Evolutionary conservation across 257 asterid species (phyloP).

Genomic region (Striga asiatica): DNA sequence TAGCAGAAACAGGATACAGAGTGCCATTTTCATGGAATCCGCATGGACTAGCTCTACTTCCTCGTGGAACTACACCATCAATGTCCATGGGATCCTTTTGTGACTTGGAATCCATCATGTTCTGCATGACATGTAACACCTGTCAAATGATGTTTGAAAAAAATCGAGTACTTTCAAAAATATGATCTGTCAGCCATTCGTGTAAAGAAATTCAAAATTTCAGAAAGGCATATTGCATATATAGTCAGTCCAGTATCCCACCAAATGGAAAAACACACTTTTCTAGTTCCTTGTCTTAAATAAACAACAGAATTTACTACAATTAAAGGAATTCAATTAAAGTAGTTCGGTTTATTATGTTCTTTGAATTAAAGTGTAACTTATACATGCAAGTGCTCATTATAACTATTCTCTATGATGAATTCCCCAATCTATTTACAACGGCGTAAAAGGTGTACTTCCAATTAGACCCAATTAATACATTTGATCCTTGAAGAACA

Average conservation of each 20-base stretch:
- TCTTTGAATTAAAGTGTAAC: too few relatives aligned
- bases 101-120: slow-evolving; percentile 18
- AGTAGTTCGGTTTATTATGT: too few relatives aligned
- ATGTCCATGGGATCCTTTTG: slow-evolving; percentile 39
- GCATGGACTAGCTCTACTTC: slow-evolving; percentile 23
- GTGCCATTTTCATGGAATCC: slow-evolving; percentile 27
- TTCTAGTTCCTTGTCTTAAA: too few relatives aligned
- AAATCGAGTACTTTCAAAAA: too few relatives aligned
- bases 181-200: background rate
- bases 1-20: slow-evolving; percentile 45
- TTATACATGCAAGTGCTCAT: too few relatives aligned
- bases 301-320: too few relatives aligned
- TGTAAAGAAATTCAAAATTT: background rate
- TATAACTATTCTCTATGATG: too few relatives aligned
- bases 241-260: background rate
- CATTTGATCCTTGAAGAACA: too few relatives aligned
- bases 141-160: background rate
- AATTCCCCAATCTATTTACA: too few relatives aligned
- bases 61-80: slow-evolving; percentile 36
- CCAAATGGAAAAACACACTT: background rate
- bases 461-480: too few relatives aligned
- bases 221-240: background rate
- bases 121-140: slow-evolving; percentile 11
- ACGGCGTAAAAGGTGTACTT: too few relatives aligned
- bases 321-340: too few relatives aligned